phyloP scores from a whole-genome alignment of 2,329 filamentous ascomycete species.

The Fusarium sp. region DNA sequence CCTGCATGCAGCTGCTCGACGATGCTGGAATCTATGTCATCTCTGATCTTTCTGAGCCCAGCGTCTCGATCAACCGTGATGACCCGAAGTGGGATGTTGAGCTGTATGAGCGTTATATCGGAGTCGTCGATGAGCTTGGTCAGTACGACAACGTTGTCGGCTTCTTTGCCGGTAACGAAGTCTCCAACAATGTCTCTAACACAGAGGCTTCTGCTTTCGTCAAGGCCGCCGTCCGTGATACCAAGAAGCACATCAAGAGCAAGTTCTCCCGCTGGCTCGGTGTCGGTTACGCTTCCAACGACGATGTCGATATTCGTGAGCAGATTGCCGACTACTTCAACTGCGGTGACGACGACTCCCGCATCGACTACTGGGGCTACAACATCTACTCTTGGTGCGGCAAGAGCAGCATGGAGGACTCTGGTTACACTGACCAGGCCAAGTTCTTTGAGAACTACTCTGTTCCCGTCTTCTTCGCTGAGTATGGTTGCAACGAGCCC shows the following conservation, averaged over 20 bases:
- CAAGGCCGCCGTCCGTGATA: slow-evolving; percentile 96
- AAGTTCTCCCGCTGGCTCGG: slow-evolving; percentile 82
- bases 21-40: slow-evolving; percentile 94
- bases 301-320: slow-evolving; percentile 83
- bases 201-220: slow-evolving; percentile 91
- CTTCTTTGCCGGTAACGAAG: slow-evolving; percentile 99
- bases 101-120: slow-evolving; percentile 82
- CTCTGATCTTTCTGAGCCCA: slow-evolving; percentile 86
- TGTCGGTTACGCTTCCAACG: slow-evolving; percentile 96
- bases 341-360: slow-evolving; percentile 71
- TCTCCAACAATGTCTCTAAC: slow-evolving; percentile 89
- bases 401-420: slow-evolving; percentile 76
- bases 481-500: slow-evolving; percentile 91
- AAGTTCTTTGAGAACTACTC: slow-evolving; percentile 89
- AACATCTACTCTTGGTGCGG: slow-evolving; percentile 99
- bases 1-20: slow-evolving; percentile 85
- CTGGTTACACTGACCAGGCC: slow-evolving; percentile 84
- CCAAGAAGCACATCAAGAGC: slow-evolving; percentile 89
- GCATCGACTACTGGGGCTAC: slow-evolving; percentile 99
- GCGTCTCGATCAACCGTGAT: slow-evolving; percentile 84
- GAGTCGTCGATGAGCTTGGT: slow-evolving; percentile 81
- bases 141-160: slow-evolving; percentile 92
- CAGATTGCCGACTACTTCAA: slow-evolving; percentile 94
- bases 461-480: slow-evolving; percentile 96
- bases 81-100: slow-evolving; percentile 80